Evolutionary conservation across 805 yeast genomes (phyloP).

Genomic region (Saturnispora galanensis): DNA sequence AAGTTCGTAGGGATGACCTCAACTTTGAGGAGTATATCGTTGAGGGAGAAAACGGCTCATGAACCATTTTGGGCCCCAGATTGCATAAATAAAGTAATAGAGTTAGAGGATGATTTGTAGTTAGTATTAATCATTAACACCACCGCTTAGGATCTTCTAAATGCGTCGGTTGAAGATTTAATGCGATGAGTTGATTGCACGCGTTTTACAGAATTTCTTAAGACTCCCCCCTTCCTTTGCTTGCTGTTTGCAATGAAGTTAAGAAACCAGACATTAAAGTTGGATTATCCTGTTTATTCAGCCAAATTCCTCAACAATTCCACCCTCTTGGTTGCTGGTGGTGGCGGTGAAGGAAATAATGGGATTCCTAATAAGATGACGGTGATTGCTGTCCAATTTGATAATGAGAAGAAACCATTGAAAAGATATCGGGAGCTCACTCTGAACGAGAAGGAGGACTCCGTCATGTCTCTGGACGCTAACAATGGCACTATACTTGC

Average conservation of each 20-base stretch:
- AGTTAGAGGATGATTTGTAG: too few relatives aligned
- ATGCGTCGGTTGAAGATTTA: too few relatives aligned
- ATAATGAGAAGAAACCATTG: constrained; percentile 35
- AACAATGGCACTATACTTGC: constrained; percentile 45
- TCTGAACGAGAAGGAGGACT: constrained; percentile 54
- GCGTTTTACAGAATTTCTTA: too few relatives aligned
- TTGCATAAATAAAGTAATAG: too few relatives aligned
- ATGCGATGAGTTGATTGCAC: too few relatives aligned
- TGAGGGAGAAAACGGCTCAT: constrained; percentile 10
- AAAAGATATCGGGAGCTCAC: constrained; percentile 53
- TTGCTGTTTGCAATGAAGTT: constrained; percentile 10
- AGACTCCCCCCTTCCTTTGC: too few relatives aligned
- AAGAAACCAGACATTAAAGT: constrained; percentile 18
- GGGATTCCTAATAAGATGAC: constrained; percentile 82
- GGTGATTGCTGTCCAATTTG: constrained; percentile 49
- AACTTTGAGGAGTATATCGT: constrained; percentile 24
- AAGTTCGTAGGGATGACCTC: neutral
- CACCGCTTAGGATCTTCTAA: too few relatives aligned
- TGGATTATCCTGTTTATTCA: constrained; percentile 75
- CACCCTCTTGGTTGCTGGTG: constrained; percentile 72
- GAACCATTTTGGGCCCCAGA: too few relatives aligned
- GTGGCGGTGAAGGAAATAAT: constrained; percentile 91
- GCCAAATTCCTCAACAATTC: constrained; percentile 56
- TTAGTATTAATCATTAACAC: too few relatives aligned
- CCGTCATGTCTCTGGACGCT: constrained; percentile 76